Percentiles rank a stretch among this genome's conserved stretches.
Evolutionary conservation across 176 grass and related monocot species (phyloP).

Genomic region (Calamus simplicifolius): DNA sequence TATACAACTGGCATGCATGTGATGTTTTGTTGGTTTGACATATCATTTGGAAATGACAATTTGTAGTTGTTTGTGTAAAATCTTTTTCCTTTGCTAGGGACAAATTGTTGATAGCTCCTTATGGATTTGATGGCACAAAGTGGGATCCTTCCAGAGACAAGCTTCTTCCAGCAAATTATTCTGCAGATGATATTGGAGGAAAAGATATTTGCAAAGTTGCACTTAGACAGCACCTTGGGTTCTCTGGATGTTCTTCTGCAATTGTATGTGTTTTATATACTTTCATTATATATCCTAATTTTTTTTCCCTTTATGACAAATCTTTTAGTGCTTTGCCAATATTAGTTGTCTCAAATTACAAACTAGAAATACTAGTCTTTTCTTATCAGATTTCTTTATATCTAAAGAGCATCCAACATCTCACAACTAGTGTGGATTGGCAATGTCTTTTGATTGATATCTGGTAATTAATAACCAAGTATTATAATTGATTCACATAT

Average conservation of each 20-base stretch:
- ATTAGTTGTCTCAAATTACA: no score
- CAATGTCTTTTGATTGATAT: no score
- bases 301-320: not conserved
- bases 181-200: conserved; percentile 34
- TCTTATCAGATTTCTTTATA: no score
- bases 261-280: conserved; percentile 20
- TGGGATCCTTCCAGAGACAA: conserved; percentile 49
- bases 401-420: no score
- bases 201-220: conserved; percentile 40
- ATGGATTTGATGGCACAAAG: conserved; percentile 37
- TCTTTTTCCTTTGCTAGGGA: conserved; percentile 21
- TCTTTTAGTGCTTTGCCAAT: no score
- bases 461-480: no score
- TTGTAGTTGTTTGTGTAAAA: not conserved
- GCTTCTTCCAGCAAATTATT: conserved; percentile 41
- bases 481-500: no score
- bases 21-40: no score
- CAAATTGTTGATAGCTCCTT: conserved; percentile 35
- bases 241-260: conserved; percentile 12
- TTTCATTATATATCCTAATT: not conserved
- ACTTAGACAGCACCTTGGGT: conserved; percentile 28
- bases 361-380: no score
- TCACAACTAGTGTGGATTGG: no score
- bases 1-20: no score
- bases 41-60: no score